Conservation (phyloP, 208 protist genomes). For the Wallacemonas rigidus region DNA sequence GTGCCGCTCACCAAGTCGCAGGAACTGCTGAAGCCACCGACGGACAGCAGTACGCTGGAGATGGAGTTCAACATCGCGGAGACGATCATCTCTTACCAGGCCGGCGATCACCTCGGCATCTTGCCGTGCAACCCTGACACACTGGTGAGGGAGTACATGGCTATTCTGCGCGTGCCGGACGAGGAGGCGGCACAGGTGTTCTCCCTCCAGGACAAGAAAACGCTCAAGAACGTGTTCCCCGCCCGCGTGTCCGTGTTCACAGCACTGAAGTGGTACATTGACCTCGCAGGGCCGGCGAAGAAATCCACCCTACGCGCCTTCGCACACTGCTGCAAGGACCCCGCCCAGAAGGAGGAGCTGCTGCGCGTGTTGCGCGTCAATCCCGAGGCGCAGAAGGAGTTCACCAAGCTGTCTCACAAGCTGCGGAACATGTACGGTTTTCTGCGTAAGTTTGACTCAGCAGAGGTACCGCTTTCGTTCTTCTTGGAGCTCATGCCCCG, state of each 20-base stretch:
- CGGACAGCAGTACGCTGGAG: conserved; percentile 71
- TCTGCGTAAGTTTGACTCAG: conserved; percentile 78
- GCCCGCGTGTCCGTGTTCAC: conserved; percentile 73
- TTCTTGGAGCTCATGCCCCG: conserved; percentile 95
- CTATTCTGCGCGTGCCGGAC: conserved; percentile 49
- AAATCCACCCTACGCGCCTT: conserved; percentile 92
- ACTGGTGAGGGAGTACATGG: conserved; percentile 82
- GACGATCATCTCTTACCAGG: conserved; percentile 91
- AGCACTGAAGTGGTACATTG: conserved; percentile 92
- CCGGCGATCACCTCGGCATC: conserved; percentile 95
- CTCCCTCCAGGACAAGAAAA: conserved; percentile 85
- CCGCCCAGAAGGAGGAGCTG: conserved; percentile 75
- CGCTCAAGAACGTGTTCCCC: conserved; percentile 87
- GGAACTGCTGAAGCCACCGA: conserved; percentile 64
- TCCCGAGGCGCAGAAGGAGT: conserved; percentile 75
- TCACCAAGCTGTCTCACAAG: conserved; percentile 63
- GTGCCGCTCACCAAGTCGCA: conserved; percentile 66
- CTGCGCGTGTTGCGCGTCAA: conserved; percentile 71
- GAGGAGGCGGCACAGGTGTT: conserved; percentile 75
- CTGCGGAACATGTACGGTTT: conserved; percentile 82
- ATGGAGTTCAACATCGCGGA: conserved; percentile 87
- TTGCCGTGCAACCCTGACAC: conserved; percentile 89
- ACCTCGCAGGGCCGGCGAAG: conserved; percentile 80
- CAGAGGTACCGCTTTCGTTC: conserved; percentile 73
- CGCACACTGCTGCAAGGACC: conserved; percentile 79